Evolutionary conservation across 2,329 filamentous ascomycete species (phyloP).

Genomic region (Zymoseptoria pseudotritici): DNA sequence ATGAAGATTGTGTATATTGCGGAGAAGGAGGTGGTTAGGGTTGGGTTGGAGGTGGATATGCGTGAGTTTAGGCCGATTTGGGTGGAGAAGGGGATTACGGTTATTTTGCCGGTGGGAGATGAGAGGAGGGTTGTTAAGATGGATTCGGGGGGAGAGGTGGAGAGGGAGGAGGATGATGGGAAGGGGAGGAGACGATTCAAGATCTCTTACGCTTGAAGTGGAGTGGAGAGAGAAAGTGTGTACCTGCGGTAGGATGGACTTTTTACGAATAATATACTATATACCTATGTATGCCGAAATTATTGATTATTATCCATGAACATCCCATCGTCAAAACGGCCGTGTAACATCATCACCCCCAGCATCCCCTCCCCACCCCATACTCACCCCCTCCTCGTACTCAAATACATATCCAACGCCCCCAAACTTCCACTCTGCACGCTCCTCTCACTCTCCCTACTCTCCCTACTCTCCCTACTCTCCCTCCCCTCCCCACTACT

Average conservation of each 20-base stretch:
- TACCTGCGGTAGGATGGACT: not conserved
- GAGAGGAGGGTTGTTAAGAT: constrained; percentile 30
- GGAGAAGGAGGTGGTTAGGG: constrained; percentile 37
- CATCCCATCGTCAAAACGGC: not conserved
- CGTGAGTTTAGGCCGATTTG: constrained; percentile 43
- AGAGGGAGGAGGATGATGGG: not conserved
- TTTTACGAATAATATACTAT: not conserved
- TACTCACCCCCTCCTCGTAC: constrained; percentile 5
- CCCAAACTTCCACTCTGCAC: constrained; percentile 16
- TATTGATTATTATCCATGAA: not conserved
- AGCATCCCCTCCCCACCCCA: no score
- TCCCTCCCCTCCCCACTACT: not conserved
- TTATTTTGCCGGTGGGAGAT: constrained; percentile 48
- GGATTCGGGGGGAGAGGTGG: constrained; percentile 9
- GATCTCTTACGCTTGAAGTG: not conserved
- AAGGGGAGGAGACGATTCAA: not conserved
- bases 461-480: constrained; percentile 3
- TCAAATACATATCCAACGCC: constrained; percentile 33
- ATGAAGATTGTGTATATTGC: constrained; percentile 41
- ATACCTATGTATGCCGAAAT: not conserved
- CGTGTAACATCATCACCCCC: not conserved
- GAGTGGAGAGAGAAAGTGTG: no score
- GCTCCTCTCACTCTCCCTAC: constrained; percentile 19
- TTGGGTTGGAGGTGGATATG: constrained; percentile 36
- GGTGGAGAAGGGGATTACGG: constrained; percentile 36